A percentile compares a stretch with the other conserved stretches of the same genome.
Conservation (phyloP, 2,329 filamentous ascomycete species). For the Nemania sp. region DNA sequence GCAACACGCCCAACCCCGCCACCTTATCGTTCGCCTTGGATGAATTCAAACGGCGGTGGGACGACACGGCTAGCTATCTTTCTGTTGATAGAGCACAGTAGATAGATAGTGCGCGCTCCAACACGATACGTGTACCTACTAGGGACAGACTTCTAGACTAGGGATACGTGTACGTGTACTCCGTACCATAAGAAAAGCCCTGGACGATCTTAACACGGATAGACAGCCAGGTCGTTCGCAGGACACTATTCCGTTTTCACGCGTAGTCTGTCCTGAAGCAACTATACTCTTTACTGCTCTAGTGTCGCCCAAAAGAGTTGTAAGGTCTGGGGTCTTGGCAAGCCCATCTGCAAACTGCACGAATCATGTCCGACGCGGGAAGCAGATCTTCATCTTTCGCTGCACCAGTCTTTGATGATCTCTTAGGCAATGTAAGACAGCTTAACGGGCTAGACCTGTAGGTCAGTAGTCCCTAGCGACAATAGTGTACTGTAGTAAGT, state of each 20-base stretch:
- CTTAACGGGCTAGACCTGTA: neutral
- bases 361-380: slow-evolving; percentile 14
- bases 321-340: neutral
- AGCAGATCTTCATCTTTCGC: slow-evolving; percentile 20
- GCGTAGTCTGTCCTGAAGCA: neutral
- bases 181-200: too few species aligned
- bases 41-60: slow-evolving; percentile 13
- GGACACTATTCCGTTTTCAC: slow-evolving; percentile 12
- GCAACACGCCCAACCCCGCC: slow-evolving; percentile 6
- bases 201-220: slow-evolving; percentile 13
- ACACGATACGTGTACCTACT: too few species aligned
- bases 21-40: slow-evolving; percentile 1
- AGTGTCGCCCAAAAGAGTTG: neutral
- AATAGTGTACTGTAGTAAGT: neutral
- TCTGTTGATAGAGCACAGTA: too few species aligned
- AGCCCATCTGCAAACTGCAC: slow-evolving; percentile 6
- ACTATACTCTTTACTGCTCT: neutral
- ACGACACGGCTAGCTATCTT: slow-evolving; percentile 7
- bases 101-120: too few species aligned
- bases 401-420: neutral
- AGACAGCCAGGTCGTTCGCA: slow-evolving; percentile 4
- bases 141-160: too few species aligned
- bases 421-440: neutral
- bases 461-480: neutral
- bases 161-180: too few species aligned